Evolutionary conservation across 768 basidiomycete genomes (phyloP).

Genomic region (Austroboletus eburneus): DNA sequence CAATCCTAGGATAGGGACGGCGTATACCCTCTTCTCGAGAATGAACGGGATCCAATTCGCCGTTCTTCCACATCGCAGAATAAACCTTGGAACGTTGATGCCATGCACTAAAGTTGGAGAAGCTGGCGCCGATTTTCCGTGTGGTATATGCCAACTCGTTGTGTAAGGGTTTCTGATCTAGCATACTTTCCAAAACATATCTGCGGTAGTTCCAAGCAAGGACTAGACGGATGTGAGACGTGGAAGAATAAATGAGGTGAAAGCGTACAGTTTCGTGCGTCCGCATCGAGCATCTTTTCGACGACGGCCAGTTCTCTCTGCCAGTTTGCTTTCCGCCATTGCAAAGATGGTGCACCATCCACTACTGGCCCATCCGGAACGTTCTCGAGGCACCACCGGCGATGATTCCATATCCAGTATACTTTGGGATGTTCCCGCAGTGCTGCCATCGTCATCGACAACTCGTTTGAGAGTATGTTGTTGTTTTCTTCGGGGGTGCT

Average conservation of each 20-base stretch:
- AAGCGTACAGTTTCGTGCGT: slow-evolving; percentile 85
- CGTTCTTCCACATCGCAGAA: slow-evolving; percentile 57
- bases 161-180: slow-evolving; percentile 47
- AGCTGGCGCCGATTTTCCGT: slow-evolving; percentile 87
- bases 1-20: not conserved
- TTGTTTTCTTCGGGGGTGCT: slow-evolving; percentile 65
- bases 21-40: slow-evolving; percentile 67
- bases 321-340: slow-evolving; percentile 85
- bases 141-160: slow-evolving; percentile 85
- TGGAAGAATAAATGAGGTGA: not conserved
- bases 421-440: slow-evolving; percentile 89
- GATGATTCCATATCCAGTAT: slow-evolving; percentile 99
- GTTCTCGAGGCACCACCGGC: slow-evolving; percentile 89
- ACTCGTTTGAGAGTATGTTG: slow-evolving; percentile 61
- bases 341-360: slow-evolving; percentile 39
- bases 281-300: slow-evolving; percentile 88
- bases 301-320: slow-evolving; percentile 80
- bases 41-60: slow-evolving; percentile 46
- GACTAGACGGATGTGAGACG: slow-evolving; percentile 47
- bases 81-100: slow-evolving; percentile 91
- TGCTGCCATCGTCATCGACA: slow-evolving; percentile 75
- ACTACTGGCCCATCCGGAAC: slow-evolving; percentile 69
- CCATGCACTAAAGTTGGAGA: slow-evolving; percentile 99
- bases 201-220: slow-evolving; percentile 94
- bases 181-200: slow-evolving; percentile 73